phyloP scores from a whole-genome alignment of 2,329 filamentous ascomycete species.

The Pseudogymnoascus sp. region DNA sequence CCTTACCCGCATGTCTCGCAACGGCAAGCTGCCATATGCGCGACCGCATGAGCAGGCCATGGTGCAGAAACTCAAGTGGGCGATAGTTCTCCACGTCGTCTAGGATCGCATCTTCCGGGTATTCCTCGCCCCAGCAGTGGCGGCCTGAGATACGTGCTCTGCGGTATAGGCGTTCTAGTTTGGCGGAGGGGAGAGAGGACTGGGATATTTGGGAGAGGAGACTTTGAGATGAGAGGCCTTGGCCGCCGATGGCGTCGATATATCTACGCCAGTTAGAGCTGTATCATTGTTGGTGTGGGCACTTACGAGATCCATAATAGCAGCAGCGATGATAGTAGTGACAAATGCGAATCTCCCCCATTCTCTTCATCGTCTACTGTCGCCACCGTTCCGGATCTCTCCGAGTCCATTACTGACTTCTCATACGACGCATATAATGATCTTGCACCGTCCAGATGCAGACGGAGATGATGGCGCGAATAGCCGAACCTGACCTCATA shows the following conservation, averaged over 20 bases:
- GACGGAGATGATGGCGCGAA: not conserved
- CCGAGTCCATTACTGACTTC: constrained; percentile 1
- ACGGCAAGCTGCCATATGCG: constrained; percentile 7
- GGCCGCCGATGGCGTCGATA: not conserved
- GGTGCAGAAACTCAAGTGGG: not conserved
- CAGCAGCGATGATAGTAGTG: not conserved
- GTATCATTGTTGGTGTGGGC: not conserved
- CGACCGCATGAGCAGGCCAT: not conserved
- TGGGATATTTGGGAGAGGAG: constrained; percentile 7
- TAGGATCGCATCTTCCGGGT: not conserved
- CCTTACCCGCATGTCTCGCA: not conserved
- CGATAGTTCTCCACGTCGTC: constrained; percentile 12
- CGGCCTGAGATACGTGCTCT: constrained; percentile 1
- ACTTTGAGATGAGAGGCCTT: not conserved
- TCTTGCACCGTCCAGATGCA: not conserved
- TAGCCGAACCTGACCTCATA: constrained; percentile 1
- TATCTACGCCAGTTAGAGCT: not conserved
- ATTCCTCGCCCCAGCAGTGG: constrained; percentile 7
- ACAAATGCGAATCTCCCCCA: not conserved
- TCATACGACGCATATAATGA: not conserved
- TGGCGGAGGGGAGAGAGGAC: not conserved
- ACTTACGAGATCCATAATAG: constrained; percentile 5
- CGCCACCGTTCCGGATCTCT: not conserved
- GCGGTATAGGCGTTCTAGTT: constrained; percentile 9
- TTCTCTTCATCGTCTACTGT: not conserved